Evolutionary conservation across 257 asterid genomes (phyloP), one percentile per base, ranked within the genome.

Genomic region (Solanum bulbocastanum): DNA sequence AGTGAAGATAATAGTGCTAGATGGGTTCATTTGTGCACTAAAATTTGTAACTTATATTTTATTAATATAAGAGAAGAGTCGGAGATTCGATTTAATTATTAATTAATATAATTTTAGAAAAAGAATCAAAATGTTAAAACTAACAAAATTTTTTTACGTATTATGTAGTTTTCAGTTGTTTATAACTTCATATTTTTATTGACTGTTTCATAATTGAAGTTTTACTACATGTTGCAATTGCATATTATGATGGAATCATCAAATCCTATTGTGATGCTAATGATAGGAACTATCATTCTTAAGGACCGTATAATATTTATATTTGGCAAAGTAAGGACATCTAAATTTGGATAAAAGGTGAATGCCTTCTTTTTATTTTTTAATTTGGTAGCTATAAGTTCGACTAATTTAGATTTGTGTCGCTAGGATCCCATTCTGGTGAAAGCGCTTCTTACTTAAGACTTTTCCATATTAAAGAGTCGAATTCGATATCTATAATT

Each of bases 381-480:
- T 1, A 13, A 46, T 46, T 46, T 46, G 18, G 56, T 46, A 46
- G 6, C 6, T 46, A 46, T 12, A 22, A 56, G 65, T 56, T 56
- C 20, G 1, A 8, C 1, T 20, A 56, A 56, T 56, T 18, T 8
- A 7, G 10, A 18, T 56, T 2, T 56, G 10, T 56, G n/a, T 7
- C 0, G n/a, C 4, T 18, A 56, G 65, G n/a, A 56, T 20, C 2
- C 4, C 10, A 18, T 18, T 56, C 10, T 56, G 2, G 1, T 56
- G n/a, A 56, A 18, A 56, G 1, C 4, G 0, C n/a, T 18, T 0
- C 8, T 56, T 56, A 3, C 4, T 0, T 18, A 56, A 0, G 2
- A 56, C 18, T 18, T 56, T 52, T 52, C 1, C 9, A 56, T 18
- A 6, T 46, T 46, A 46, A 14, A 2, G 56, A 13, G 20, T 46